Evolutionary conservation across 805 yeast species (phyloP).

Genomic region (Kurtzmaniella fragi): DNA sequence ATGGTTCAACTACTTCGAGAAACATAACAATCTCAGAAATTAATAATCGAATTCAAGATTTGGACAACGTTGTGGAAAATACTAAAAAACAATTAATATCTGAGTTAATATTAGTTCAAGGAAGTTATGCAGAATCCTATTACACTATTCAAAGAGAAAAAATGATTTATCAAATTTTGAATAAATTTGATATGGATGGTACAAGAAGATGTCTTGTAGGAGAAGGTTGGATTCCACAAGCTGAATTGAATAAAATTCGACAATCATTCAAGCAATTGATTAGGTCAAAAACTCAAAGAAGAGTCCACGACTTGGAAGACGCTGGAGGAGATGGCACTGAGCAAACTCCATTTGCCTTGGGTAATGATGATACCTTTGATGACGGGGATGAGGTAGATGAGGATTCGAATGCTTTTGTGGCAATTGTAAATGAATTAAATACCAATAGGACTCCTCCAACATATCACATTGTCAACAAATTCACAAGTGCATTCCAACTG

Average conservation of each 20-base stretch:
- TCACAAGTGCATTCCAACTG: conserved; percentile 63
- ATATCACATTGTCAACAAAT: conserved; percentile 63
- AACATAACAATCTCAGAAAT: conserved; percentile 22
- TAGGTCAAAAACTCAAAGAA: conserved; percentile 23
- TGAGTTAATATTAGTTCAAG: conserved; percentile 34
- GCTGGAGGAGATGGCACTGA: conserved; percentile 2
- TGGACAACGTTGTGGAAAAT: conserved; percentile 25
- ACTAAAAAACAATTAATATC: conserved; percentile 33
- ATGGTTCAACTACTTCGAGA: conserved; percentile 24
- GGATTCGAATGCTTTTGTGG: conserved; percentile 19
- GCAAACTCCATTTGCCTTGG: conserved; percentile 19
- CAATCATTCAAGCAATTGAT: conserved; percentile 40
- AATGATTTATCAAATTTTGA: conserved; percentile 53
- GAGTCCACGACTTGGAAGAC: not conserved
- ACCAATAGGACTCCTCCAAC: conserved; percentile 72
- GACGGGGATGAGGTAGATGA: conserved; percentile 13
- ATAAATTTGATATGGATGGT: conserved; percentile 63
- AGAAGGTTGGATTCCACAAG: conserved; percentile 70
- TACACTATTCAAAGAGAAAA: conserved; percentile 47
- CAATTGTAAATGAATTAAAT: conserved; percentile 53
- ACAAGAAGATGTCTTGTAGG: conserved; percentile 62
- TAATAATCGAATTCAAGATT: conserved; percentile 27
- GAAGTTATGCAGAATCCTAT: conserved; percentile 25
- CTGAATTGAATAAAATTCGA: conserved; percentile 37
- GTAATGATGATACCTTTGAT: conserved; percentile 13